phyloP scores from a whole-genome alignment of 805 yeast genomes.

The Saccharomycopsis guyanensis region DNA sequence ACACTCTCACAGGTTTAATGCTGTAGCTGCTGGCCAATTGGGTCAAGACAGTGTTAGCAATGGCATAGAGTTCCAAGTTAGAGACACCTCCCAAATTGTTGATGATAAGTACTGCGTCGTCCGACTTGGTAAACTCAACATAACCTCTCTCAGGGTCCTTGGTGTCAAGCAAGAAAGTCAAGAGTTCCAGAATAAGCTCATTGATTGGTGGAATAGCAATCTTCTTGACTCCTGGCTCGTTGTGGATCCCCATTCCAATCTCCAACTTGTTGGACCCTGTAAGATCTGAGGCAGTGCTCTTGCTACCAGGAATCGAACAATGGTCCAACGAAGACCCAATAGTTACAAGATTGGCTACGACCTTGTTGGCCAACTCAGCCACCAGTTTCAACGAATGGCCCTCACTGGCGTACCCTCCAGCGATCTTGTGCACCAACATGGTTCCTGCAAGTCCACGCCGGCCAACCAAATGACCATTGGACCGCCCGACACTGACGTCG shows the following conservation, averaged over 20 bases:
- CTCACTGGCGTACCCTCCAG: constrained; percentile 62
- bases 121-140: constrained; percentile 56
- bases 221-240: constrained; percentile 75
- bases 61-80: constrained; percentile 65
- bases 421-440: constrained; percentile 72
- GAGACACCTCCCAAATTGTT: constrained; percentile 92
- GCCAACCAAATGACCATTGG: constrained; percentile 86
- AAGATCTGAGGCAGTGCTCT: not conserved
- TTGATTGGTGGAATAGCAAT: constrained; percentile 60
- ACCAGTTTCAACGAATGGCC: constrained; percentile 43
- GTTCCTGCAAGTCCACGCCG: constrained; percentile 95
- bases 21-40: constrained; percentile 44
- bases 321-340: constrained; percentile 87
- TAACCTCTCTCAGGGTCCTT: constrained; percentile 73
- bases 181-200: constrained; percentile 48
- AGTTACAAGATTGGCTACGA: constrained; percentile 66
- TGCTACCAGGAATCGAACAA: constrained; percentile 73
- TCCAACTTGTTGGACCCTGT: constrained; percentile 57
- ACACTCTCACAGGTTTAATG: constrained; percentile 58
- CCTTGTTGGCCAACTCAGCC: constrained; percentile 48
- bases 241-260: constrained; percentile 93
- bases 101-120: constrained; percentile 62
- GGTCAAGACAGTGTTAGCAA: constrained; percentile 51
- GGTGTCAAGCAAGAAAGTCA: constrained; percentile 51
- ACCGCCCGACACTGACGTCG: constrained; percentile 90